A percentile compares a stretch with the other conserved stretches of the same genome.
These are phyloP conservation scores for Lanmaoa pseudosensibilis DNA, from an alignment of 768 basidiomycete species.

Conservation along the genomic window DNA sequence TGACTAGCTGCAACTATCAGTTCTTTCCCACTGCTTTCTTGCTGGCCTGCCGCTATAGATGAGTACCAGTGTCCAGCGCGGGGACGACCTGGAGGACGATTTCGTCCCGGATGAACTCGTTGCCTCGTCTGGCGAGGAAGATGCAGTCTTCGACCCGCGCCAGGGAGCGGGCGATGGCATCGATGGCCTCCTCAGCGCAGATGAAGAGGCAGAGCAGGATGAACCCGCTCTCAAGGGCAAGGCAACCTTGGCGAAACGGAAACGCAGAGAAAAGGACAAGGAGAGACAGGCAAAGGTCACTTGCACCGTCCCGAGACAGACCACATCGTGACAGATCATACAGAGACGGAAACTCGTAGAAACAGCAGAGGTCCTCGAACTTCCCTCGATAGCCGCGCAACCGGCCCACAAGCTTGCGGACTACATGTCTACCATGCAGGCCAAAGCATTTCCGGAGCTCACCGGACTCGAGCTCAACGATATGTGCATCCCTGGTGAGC, in stretches of 20 bases:
- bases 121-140: constrained; percentile 62
- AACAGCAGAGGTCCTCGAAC: constrained; percentile 37
- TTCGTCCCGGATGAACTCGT: constrained; percentile 71
- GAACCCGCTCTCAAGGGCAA: constrained; percentile 24
- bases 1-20: too few relatives aligned
- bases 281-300: constrained; percentile 68
- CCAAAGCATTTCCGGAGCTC: constrained; percentile 65
- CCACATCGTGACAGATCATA: constrained; percentile 9
- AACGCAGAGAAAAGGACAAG: constrained; percentile 71
- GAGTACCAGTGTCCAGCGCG: constrained; percentile 38
- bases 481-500: constrained; percentile 72
- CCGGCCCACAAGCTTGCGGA: constrained; percentile 57
- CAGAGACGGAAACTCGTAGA: constrained; percentile 70
- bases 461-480: constrained; percentile 81
- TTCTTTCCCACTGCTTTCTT: constrained; percentile 7
- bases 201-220: constrained; percentile 42
- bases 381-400: constrained; percentile 53
- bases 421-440: constrained; percentile 66
- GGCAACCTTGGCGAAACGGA: constrained; percentile 54
- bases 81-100: constrained; percentile 85
- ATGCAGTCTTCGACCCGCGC: constrained; percentile 23
- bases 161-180: constrained; percentile 38
- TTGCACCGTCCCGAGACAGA: constrained; percentile 13
- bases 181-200: constrained; percentile 43
- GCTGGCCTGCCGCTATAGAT: constrained; percentile 6